Base-by-base conservation (phyloP, 1,139 yeast genomes). In the Taphrina communis region DNA sequence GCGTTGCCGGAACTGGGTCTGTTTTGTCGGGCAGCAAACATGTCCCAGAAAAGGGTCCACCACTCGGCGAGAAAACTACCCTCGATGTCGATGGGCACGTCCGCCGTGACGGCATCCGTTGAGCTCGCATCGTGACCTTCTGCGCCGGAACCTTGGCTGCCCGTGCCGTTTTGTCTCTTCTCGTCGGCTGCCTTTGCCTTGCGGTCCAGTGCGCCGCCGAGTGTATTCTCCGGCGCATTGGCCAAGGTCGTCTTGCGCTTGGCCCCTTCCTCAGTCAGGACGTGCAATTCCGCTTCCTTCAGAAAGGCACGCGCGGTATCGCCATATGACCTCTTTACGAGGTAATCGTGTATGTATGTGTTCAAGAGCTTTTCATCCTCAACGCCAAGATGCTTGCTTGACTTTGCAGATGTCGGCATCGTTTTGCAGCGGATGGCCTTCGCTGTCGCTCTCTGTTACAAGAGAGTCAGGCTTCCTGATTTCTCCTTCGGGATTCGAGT, bases 11-110 rank as follows among this genome's bases (percentile, higher is more conserved):
- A 86, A 17, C 77, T 76, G 31, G 85, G 86, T 70, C 86, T 81
- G 71, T 84, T 84, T n/a, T 86, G 87, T 74, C 90, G 83, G 1
- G 96, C 96, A 75, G 89, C 89, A 78, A 89, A 90, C 59, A 91
- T 88, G 77, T 93, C 97, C 97, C 97, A 93, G 76, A 92, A 93
- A 42, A 92, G 87, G 80, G 87, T 92, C 97, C 97, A 93, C 97
- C 98, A 93, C 77, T 92, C 97, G 74, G 85, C 87, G 58, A 92
- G 80, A 75, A 90, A 92, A 9, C 97, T 95, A 74, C 88, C 93
- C 0, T 96, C 95, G 4, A 96, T 88, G 76, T 91, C 80, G 68
- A 79, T 76, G 35, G 79, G 79, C 14, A 77, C 75, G 35, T 53
- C 65, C 6, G 68, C 70, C 31, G 53, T 50, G 12, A n/a, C 36